Base-by-base conservation (phyloP, 73 alveolate species). In the Loxodes magnus region DNA sequence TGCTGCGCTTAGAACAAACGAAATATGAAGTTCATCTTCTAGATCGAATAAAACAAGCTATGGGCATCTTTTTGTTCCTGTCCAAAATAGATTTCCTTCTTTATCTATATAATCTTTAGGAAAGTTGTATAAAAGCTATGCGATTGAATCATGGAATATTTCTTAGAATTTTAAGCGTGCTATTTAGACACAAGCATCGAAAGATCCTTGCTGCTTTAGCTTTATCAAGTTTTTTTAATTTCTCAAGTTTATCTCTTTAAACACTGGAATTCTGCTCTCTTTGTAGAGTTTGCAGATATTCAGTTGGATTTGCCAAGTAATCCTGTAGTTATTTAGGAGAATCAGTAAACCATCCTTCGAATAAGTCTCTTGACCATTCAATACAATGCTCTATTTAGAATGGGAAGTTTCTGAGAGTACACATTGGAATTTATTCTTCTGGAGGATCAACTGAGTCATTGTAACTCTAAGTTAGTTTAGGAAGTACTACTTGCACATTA, bases 391-490 rank as follows among this genome's bases (percentile, higher is more conserved):
- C 97, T 48, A 89, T 90, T 75, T 81, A 71, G 52, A 83, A 77
- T 14, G 99, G 99, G 96, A 89, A 93, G 52, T 82, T 79, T 69
- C 87, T 86, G 72, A 89, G 56, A 4, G 97, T 89, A 65, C 96
- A 88, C 81, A 85, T 56, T 9, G 97, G 96, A 43, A 88, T 82
- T 15, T 88, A 61, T 43, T 85, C 96, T 68, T 93, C 97, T 34
- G 97, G 96, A 5, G 97, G 97, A 49, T 88, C 96, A 42, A 71
- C 77, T 19, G 96, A 72, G 51, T 89, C 97, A 51, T 91, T 82
- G 50, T 93, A 93, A 31, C 96, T 79, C 56, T 90, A 64, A 17
- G 99, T 82, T 28, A 72, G 44, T 44, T 68, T 57, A 0, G 99
- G 99, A 15, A 85, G 71, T 28, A 88, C 72, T 68, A 87, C 72